These are phyloP conservation scores for Aspergillus sp. DNA, from an alignment of 2,329 filamentous ascomycete genomes.

Conservation along the genomic window DNA sequence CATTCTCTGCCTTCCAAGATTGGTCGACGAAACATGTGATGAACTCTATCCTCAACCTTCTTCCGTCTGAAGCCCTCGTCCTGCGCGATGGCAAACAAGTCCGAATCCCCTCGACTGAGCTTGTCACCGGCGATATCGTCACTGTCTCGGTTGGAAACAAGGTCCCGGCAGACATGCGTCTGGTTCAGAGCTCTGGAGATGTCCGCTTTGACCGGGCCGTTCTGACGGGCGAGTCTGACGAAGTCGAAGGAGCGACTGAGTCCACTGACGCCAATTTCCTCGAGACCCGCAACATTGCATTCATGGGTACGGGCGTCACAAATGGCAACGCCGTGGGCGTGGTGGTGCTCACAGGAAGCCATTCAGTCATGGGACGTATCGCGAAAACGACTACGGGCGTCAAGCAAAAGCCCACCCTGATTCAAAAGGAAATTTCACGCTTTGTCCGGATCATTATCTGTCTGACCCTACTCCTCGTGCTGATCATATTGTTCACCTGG, in stretches of 20 bases:
- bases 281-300: slow-evolving; percentile 72
- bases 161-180: slow-evolving; percentile 71
- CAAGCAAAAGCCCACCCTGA: slow-evolving; percentile 65
- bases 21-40: slow-evolving; percentile 76
- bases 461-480: slow-evolving; percentile 66
- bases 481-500: slow-evolving; percentile 52
- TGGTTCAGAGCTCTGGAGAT: slow-evolving; percentile 68
- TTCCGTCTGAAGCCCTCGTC: slow-evolving; percentile 69
- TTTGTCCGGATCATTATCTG: slow-evolving; percentile 70
- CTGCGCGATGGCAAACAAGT: slow-evolving; percentile 60
- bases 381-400: slow-evolving; percentile 71
- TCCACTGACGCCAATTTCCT: slow-evolving; percentile 72
- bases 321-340: slow-evolving; percentile 67
- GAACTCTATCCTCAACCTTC: slow-evolving; percentile 74
- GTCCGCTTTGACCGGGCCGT: slow-evolving; percentile 73
- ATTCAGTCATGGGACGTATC: slow-evolving; percentile 74
- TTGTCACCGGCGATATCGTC: slow-evolving; percentile 74
- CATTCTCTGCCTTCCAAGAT: slow-evolving; percentile 70
- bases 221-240: slow-evolving; percentile 69
- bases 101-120: slow-evolving; percentile 55
- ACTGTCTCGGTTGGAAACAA: slow-evolving; percentile 71
- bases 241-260: slow-evolving; percentile 63
- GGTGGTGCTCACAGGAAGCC: slow-evolving; percentile 69
- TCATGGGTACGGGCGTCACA: slow-evolving; percentile 75
- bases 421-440: slow-evolving; percentile 70